Percentiles rank a stretch among this genome's conserved stretches.
Evolutionary conservation across 75 land plant species (phyloP).

Genomic region (Sequoia sempervirens): DNA sequence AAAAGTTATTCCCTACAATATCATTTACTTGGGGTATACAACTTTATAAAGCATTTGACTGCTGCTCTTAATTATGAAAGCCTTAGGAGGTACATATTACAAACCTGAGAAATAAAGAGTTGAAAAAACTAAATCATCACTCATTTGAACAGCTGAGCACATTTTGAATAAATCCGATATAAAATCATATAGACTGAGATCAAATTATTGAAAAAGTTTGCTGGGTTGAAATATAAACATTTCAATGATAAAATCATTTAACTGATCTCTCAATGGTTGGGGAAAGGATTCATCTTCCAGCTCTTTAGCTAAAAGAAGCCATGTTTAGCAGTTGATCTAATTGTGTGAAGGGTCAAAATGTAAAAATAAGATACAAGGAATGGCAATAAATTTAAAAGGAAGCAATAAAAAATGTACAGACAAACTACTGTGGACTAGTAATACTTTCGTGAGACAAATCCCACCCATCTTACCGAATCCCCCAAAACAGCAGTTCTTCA

Average conservation of each 20-base stretch:
- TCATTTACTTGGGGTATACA: not conserved
- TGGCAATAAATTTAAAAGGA: not conserved
- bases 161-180: not conserved
- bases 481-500: not conserved
- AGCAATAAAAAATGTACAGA: not conserved
- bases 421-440: not conserved
- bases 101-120: not conserved
- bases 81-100: not conserved
- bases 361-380: not conserved
- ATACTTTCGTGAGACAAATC: not conserved
- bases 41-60: not conserved
- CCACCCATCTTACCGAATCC: not conserved
- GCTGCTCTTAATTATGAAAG: not conserved
- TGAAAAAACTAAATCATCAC: not conserved
- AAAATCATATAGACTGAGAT: not conserved
- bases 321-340: not conserved
- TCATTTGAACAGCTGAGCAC: not conserved
- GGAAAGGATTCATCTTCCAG: not conserved
- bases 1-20: not conserved
- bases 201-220: not conserved
- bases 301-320: not conserved
- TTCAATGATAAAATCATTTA: not conserved
- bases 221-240: not conserved
- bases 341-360: not conserved
- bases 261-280: not conserved